Conservation (phyloP, 2,329 filamentous ascomycete species). For the Periconia macrospinosa region DNA sequence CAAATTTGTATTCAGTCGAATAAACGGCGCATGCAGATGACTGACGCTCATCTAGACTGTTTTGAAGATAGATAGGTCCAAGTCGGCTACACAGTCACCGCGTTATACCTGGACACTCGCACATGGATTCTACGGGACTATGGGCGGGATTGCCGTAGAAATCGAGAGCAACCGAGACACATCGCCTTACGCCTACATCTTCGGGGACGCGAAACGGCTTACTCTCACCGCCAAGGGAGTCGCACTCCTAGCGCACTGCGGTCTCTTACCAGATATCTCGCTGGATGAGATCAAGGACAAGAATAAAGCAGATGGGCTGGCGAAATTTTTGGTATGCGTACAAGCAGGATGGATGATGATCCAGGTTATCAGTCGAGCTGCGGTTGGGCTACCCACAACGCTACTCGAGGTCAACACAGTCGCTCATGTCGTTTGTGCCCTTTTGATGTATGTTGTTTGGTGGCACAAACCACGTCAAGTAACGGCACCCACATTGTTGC, state of each 20-base stretch:
- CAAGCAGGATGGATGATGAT: conserved; percentile 31
- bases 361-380: conserved; percentile 19
- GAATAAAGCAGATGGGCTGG: conserved; percentile 17
- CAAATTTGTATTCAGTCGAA: no score
- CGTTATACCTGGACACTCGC: neutral
- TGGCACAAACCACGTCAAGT: conserved; percentile 27
- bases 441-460: conserved; percentile 31
- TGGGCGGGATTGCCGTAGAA: conserved; percentile 11
- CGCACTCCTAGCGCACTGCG: conserved; percentile 5
- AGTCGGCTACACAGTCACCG: no score
- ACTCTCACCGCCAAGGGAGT: conserved; percentile 9
- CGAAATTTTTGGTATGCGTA: conserved; percentile 16
- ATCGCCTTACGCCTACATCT: neutral
- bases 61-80: no score
- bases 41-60: no score
- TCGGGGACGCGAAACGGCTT: conserved; percentile 3
- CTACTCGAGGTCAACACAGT: conserved; percentile 65
- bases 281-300: conserved; percentile 19
- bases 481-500: conserved; percentile 9
- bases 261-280: conserved; percentile 7
- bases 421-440: conserved; percentile 44
- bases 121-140: conserved; percentile 4
- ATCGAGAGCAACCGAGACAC: conserved; percentile 2
- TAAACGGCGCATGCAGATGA: no score
- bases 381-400: conserved; percentile 33